phyloP scores from a whole-genome alignment of 2,329 filamentous ascomycete species.

The Arthroderma uncinatum region DNA sequence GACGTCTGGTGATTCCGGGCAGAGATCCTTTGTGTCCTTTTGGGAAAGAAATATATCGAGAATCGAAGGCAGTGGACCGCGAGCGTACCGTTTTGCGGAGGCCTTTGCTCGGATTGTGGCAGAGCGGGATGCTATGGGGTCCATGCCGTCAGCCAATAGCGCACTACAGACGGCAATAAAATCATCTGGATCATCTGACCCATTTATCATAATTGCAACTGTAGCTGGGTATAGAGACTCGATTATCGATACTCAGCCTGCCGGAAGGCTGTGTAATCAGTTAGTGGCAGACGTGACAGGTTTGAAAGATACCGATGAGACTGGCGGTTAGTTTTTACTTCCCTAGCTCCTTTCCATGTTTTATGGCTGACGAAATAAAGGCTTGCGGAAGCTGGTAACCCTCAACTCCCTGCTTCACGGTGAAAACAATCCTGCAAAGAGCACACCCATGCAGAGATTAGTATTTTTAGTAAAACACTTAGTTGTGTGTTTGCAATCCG shows the following conservation, averaged over 20 bases:
- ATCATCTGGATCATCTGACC: slow-evolving; percentile 30
- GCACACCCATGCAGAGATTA: slow-evolving; percentile 49
- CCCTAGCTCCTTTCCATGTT: neutral
- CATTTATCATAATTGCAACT: slow-evolving; percentile 38
- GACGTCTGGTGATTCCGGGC: neutral
- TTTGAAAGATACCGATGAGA: slow-evolving; percentile 34
- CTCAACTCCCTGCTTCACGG: slow-evolving; percentile 45
- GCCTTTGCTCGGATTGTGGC: slow-evolving; percentile 32
- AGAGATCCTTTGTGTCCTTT: slow-evolving; percentile 16
- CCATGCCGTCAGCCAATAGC: slow-evolving; percentile 22
- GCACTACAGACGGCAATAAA: slow-evolving; percentile 27
- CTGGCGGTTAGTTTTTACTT: slow-evolving; percentile 30
- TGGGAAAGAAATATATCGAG: slow-evolving; percentile 29
- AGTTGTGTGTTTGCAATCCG: slow-evolving; percentile 56
- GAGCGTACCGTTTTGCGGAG: slow-evolving; percentile 32
- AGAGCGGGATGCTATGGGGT: slow-evolving; percentile 21
- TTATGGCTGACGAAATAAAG: slow-evolving; percentile 22
- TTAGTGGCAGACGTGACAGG: slow-evolving; percentile 50
- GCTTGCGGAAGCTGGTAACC: slow-evolving; percentile 40
- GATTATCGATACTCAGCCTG: slow-evolving; percentile 38
- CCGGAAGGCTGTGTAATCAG: slow-evolving; percentile 48
- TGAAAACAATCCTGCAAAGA: slow-evolving; percentile 37
- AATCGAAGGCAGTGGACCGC: slow-evolving; percentile 23
- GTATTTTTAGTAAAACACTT: slow-evolving; percentile 76
- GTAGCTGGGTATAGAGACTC: slow-evolving; percentile 41